Conservation (phyloP, 768 basidiomycete species). For the Arthromyces matolae region DNA sequence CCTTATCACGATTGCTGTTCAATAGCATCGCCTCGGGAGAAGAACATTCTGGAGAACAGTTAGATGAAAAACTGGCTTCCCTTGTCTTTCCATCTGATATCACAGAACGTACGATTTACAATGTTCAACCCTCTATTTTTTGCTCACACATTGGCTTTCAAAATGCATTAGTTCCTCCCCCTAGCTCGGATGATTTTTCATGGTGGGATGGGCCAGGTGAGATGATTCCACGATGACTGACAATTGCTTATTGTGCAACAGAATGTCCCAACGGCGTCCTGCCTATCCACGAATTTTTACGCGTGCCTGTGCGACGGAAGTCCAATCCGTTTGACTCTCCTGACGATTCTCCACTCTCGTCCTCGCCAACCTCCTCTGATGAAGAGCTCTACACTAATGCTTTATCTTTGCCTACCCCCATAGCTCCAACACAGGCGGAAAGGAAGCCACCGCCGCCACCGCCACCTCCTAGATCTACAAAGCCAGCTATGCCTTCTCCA, state of each 20-base stretch:
- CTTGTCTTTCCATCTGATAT: constrained; percentile 46
- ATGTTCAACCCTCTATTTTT: background rate
- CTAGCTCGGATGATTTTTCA: constrained; percentile 68
- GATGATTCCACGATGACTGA: constrained; percentile 10
- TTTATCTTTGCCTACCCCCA: constrained; percentile 63
- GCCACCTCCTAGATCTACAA: constrained; percentile 36
- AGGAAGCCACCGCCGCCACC: constrained; percentile 45
- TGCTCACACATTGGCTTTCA: background rate
- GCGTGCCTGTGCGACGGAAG: constrained; percentile 27
- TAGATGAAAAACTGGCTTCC: constrained; percentile 67
- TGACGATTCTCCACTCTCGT: constrained; percentile 59
- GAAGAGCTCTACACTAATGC: constrained; percentile 81
- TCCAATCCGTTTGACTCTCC: constrained; percentile 77
- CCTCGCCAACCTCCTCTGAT: constrained; percentile 79
- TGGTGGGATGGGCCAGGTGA: constrained; percentile 82
- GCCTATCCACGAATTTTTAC: constrained; percentile 36
- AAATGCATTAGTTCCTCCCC: constrained; percentile 64
- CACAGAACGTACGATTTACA: constrained; percentile 35
- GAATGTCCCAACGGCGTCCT: constrained; percentile 59
- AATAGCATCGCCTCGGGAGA: constrained; percentile 53
- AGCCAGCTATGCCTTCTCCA: constrained; percentile 12
- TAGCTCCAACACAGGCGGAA: constrained; percentile 52
- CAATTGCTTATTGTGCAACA: constrained; percentile 19
- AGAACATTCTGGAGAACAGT: constrained; percentile 51
- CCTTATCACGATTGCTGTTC: constrained; percentile 64